Evolutionary conservation across 768 basidiomycete genomes (phyloP).

Genomic region (Strobilomyces confusus): DNA sequence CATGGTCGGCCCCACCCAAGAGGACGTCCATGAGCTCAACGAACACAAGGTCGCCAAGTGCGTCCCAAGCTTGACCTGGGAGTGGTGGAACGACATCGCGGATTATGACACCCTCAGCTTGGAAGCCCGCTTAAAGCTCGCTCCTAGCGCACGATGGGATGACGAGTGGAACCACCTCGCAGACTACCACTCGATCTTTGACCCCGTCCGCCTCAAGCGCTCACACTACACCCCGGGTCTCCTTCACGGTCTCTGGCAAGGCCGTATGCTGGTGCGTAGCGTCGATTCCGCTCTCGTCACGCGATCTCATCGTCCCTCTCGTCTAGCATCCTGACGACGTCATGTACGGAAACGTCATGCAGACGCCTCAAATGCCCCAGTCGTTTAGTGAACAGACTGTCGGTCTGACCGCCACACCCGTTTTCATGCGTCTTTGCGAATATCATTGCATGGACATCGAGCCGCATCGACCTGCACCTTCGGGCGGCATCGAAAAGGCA

Average conservation of each 20-base stretch:
- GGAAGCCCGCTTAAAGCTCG: constrained; percentile 24
- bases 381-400: constrained; percentile 34
- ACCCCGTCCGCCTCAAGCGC: constrained; percentile 25
- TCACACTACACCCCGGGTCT: constrained; percentile 46
- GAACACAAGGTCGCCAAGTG: constrained; percentile 36
- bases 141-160: constrained; percentile 47
- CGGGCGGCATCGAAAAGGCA: constrained; percentile 39
- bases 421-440: constrained; percentile 59
- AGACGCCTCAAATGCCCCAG: constrained; percentile 20
- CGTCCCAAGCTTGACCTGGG: constrained; percentile 6
- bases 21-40: constrained; percentile 60
- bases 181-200: constrained; percentile 41
- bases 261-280: constrained; percentile 55
- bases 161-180: constrained; percentile 54
- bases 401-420: constrained; percentile 41
- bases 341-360: constrained; percentile 19
- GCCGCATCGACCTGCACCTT: constrained; percentile 31
- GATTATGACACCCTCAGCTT: constrained; percentile 19
- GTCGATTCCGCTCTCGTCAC: background rate
- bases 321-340: constrained; percentile 20
- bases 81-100: constrained; percentile 22
- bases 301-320: background rate
- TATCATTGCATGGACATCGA: constrained; percentile 41
- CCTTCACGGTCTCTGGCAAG: constrained; percentile 58
- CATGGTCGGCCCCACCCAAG: constrained; percentile 44